Conservation (phyloP, 768 basidiomycete genomes). For the Mycena leptocephala region DNA sequence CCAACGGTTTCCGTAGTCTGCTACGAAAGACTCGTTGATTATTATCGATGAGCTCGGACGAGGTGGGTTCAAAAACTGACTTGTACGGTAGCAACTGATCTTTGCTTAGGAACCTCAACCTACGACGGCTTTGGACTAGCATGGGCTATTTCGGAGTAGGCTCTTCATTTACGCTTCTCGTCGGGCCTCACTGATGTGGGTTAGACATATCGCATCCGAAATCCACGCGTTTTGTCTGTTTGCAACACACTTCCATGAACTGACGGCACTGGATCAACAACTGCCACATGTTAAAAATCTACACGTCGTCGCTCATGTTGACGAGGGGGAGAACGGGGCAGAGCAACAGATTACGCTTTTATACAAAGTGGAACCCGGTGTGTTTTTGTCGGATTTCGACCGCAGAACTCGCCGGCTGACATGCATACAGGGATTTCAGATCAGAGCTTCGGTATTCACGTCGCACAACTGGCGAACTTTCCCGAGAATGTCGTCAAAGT, state of each 20-base stretch:
- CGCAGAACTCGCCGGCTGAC: neutral
- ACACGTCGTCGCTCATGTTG: conserved; percentile 95
- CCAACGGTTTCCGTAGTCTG: conserved; percentile 68
- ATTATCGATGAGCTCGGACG: conserved; percentile 98
- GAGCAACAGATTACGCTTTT: conserved; percentile 89
- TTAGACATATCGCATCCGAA: conserved; percentile 92
- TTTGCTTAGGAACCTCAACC: conserved; percentile 85
- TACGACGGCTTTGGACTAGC: conserved; percentile 98
- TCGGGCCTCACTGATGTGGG: neutral
- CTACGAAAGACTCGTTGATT: conserved; percentile 92
- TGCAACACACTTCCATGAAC: conserved; percentile 98
- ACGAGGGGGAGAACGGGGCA: conserved; percentile 79
- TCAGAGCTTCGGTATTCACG: conserved; percentile 98
- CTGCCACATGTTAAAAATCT: conserved; percentile 92
- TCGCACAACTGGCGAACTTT: conserved; percentile 97
- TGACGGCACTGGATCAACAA: conserved; percentile 93
- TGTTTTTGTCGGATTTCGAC: conserved; percentile 35
- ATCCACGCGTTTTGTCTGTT: conserved; percentile 97
- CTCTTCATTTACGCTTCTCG: conserved; percentile 1
- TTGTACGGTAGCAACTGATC: neutral
- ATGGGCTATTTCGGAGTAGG: conserved; percentile 98
- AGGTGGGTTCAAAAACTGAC: conserved; percentile 60
- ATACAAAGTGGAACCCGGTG: conserved; percentile 96
- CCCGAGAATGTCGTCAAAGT: conserved; percentile 95
- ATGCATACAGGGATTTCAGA: conserved; percentile 83